These are phyloP conservation scores for Gastrolobium bilobum DNA, from an alignment of 306 rosid genomes.

Conservation along the genomic window DNA sequence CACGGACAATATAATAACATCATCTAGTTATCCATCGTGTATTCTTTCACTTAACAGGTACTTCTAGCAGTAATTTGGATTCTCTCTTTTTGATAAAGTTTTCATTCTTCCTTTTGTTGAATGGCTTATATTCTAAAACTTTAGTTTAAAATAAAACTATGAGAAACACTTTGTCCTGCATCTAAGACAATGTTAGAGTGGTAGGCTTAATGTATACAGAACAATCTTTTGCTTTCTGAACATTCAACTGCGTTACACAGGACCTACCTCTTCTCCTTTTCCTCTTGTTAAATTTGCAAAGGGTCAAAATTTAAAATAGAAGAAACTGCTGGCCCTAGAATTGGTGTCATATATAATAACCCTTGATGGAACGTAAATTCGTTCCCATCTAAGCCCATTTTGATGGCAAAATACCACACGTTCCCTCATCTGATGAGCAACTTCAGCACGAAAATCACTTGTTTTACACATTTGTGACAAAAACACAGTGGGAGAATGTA, in stretches of 20 bases:
- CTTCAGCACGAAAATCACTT: too few relatives aligned
- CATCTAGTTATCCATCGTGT: not conserved
- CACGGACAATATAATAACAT: constrained; percentile 56
- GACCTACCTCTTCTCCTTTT: not conserved
- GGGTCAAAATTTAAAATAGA: not conserved
- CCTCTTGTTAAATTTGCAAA: not conserved
- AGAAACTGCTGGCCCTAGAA: not conserved
- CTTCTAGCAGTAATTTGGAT: too few relatives aligned
- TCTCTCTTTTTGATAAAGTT: not conserved
- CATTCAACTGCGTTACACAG: not conserved
- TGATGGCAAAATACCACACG: too few relatives aligned
- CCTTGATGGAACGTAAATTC: too few relatives aligned
- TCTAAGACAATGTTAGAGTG: not conserved
- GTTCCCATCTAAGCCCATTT: too few relatives aligned
- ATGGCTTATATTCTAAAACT: not conserved
- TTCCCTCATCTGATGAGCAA: too few relatives aligned
- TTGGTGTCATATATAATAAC: too few relatives aligned
- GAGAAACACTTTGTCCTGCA: not conserved
- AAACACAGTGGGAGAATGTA: too few relatives aligned
- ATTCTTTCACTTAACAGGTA: not conserved
- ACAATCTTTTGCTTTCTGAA: not conserved
- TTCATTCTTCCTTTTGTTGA: not conserved
- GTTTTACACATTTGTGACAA: too few relatives aligned
- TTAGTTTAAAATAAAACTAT: constrained; percentile 3
- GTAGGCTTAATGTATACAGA: not conserved